Base-by-base conservation (phyloP, 805 yeast genomes). In the Saturnispora ahearnii region DNA sequence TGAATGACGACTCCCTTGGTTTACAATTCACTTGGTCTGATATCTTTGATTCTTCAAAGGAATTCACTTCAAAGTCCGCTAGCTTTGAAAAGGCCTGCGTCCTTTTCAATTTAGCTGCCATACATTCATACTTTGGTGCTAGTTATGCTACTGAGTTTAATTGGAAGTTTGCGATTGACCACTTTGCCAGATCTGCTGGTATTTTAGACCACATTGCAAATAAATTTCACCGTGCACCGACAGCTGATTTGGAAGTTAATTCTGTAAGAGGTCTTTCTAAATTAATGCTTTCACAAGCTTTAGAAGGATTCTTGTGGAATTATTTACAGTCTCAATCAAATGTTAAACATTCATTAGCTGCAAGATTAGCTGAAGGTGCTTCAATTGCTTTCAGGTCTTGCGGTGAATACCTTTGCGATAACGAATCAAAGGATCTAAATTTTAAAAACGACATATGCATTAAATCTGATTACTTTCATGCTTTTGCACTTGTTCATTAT, bases 11-110 rank as follows among this genome's bases (percentile, higher is more conserved):
- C 73, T 51, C 43, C 4, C 15, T 36, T 26, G 49, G 49, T 1
- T 62, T 84, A 10, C 73, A 76, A 49, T 91, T 90, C 63, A 73
- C 79, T 0, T 91, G 98, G 98, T 67, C 68, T 55, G 96, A 90
- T 61, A 83, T 93, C 5, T 86, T 81, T 59, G 68, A 69, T 7
- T 56, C 69, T 0, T 51, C 22, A 3, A 66, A 71, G 1, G 5
- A 30, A 7, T 18, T 29, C 12, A 66, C 73, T 12, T 96, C 90
- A 62, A 77, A 77, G 58, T 83, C 96, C 0, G 59, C 87, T 41
- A 88, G 96, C 0, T 89, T 87, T 61, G 99, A 91, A 60, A 91
- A 91, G 67, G 96, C 96, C 0, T 78, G 85, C 26, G 69, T 84
- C 2, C 71, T 93, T 48, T 91, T 82, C 73, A 90, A 90, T 60